A percentile compares a stretch with the other conserved stretches of the same genome.
These are phyloP conservation scores for Hericium rajendrae DNA, from an alignment of 768 basidiomycete genomes.

Conservation along the genomic window DNA sequence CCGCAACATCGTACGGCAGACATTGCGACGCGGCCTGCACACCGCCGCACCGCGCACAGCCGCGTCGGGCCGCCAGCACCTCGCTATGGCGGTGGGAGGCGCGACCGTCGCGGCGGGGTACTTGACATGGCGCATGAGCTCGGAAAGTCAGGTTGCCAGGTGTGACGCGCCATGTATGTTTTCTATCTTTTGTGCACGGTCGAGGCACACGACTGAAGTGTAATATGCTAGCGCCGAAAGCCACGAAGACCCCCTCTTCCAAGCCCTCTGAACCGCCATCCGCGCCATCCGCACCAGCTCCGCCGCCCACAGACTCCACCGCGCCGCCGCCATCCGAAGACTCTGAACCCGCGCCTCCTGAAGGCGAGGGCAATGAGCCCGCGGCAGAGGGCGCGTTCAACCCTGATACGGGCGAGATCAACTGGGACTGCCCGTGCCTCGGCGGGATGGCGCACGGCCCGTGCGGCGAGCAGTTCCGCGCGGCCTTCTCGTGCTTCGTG, in stretches of 20 bases:
- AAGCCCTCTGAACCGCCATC: slow-evolving; percentile 4
- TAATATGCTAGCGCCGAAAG: slow-evolving; percentile 4
- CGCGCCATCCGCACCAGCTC: neutral
- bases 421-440: slow-evolving; percentile 99
- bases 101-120: slow-evolving; percentile 23
- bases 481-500: slow-evolving; percentile 96
- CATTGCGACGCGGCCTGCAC: slow-evolving; percentile 9
- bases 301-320: neutral
- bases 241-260: neutral
- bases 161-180: slow-evolving; percentile 13
- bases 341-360: slow-evolving; percentile 2
- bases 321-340: neutral
- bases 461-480: slow-evolving; percentile 87
- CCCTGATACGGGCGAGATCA: slow-evolving; percentile 96
- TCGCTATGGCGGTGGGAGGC: slow-evolving; percentile 19
- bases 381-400: slow-evolving; percentile 61
- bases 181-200: slow-evolving; percentile 3
- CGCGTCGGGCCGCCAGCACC: slow-evolving; percentile 6
- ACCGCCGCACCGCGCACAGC: slow-evolving; percentile 3
- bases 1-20: slow-evolving; percentile 3
- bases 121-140: slow-evolving; percentile 22
- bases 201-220: neutral
- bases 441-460: slow-evolving; percentile 99
- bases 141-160: slow-evolving; percentile 14
- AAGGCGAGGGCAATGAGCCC: slow-evolving; percentile 18